Percentiles rank a stretch among this genome's conserved stretches.
These are phyloP conservation scores for Beauveria caledonica DNA, from an alignment of 2,329 filamentous ascomycete genomes.

Conservation along the genomic window DNA sequence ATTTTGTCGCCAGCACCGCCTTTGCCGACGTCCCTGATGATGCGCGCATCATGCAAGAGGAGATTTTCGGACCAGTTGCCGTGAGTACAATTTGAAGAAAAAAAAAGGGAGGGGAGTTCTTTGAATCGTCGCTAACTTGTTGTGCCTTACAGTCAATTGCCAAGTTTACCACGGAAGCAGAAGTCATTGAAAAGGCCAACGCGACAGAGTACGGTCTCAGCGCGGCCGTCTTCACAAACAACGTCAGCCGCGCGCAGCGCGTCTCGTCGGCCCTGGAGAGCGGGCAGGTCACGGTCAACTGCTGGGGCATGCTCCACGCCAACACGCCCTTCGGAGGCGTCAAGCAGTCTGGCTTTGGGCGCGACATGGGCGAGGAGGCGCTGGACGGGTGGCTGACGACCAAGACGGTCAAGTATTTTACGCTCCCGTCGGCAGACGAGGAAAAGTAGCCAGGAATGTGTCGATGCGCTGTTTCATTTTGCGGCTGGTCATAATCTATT, in stretches of 20 bases:
- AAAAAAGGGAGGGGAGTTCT: too few species aligned
- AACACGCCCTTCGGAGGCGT: conserved; percentile 34
- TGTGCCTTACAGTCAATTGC: not conserved
- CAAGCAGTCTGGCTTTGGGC: conserved; percentile 51
- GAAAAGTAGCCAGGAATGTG: not conserved
- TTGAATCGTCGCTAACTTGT: not conserved
- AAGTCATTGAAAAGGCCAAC: conserved; percentile 21
- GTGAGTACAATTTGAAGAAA: not conserved
- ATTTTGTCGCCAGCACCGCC: conserved; percentile 24
- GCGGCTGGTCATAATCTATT: too few species aligned
- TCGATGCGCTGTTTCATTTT: too few species aligned
- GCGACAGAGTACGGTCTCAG: conserved; percentile 44
- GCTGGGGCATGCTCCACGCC: conserved; percentile 17
- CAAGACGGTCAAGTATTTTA: conserved; percentile 19
- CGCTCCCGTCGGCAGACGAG: not conserved
- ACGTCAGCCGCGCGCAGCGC: conserved; percentile 26
- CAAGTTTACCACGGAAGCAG: conserved; percentile 20
- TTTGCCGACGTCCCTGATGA: conserved; percentile 20
- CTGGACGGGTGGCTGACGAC: conserved; percentile 30
- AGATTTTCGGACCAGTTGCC: conserved; percentile 25
- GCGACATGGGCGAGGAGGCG: conserved; percentile 35
- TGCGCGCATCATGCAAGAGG: conserved; percentile 21
- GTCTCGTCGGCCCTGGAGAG: conserved; percentile 31
- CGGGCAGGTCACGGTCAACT: conserved; percentile 25
- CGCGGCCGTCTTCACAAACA: conserved; percentile 45